These are phyloP conservation scores for Daldinia sp. DNA, from an alignment of 2,329 filamentous ascomycete species.

Conservation along the genomic window DNA sequence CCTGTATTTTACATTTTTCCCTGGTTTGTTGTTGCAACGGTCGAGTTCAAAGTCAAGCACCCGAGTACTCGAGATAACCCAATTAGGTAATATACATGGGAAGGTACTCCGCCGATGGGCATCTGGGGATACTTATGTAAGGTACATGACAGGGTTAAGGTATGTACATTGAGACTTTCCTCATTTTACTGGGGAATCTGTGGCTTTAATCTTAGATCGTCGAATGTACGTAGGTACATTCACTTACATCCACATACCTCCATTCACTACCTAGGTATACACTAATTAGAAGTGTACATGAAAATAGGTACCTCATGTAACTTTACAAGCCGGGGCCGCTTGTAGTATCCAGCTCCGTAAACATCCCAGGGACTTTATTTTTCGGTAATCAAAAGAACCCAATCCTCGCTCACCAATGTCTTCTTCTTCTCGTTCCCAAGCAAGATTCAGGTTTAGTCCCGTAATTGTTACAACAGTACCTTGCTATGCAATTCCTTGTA, in stretches of 20 bases:
- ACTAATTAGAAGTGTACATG: not conserved
- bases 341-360: constrained; percentile 38
- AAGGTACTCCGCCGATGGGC: not conserved
- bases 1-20: not conserved
- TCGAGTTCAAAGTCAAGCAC: too few relatives aligned
- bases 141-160: not conserved
- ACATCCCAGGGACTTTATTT: constrained; percentile 34
- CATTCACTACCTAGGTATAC: not conserved
- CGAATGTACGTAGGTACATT: constrained; percentile 1
- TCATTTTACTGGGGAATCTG: constrained; percentile 38
- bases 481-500: constrained; percentile 33
- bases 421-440: constrained; percentile 30
- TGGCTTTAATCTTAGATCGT: constrained; percentile 37
- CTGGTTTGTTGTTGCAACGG: too few relatives aligned
- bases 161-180: constrained; percentile 11
- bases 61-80: not conserved
- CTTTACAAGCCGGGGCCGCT: not conserved
- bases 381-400: constrained; percentile 31
- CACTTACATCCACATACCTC: not conserved
- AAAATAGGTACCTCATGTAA: not conserved
- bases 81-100: constrained; percentile 5
- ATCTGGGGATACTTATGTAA: constrained; percentile 8
- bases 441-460: constrained; percentile 32
- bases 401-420: constrained; percentile 40
- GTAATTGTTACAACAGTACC: constrained; percentile 29